These are phyloP conservation scores for Ophiostoma populinum DNA, from an alignment of 2,329 filamentous ascomycete genomes.

Conservation along the genomic window DNA sequence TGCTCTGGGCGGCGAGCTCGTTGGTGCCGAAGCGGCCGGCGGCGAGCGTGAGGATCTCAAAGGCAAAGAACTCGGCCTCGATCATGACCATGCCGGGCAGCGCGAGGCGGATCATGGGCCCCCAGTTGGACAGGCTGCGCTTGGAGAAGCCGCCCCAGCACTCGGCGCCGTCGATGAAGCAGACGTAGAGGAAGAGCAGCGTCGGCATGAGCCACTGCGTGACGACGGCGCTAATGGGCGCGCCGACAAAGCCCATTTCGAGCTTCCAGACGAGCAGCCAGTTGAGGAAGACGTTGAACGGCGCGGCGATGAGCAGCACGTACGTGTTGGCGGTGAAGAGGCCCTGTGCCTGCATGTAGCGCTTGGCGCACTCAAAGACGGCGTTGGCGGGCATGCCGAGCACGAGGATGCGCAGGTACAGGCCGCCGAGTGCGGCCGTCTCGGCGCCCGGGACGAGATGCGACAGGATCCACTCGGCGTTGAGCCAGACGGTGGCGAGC, in stretches of 20 bases:
- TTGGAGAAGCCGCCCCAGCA: slow-evolving; percentile 70
- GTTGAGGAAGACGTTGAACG: slow-evolving; percentile 61
- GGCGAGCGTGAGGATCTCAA: slow-evolving; percentile 77
- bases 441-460: slow-evolving; percentile 52
- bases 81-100: slow-evolving; percentile 88
- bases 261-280: slow-evolving; percentile 63
- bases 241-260: slow-evolving; percentile 53
- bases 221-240: slow-evolving; percentile 59
- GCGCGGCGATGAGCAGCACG: slow-evolving; percentile 58
- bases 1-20: slow-evolving; percentile 72
- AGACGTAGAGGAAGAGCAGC: slow-evolving; percentile 57
- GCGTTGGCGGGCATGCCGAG: slow-evolving; percentile 60
- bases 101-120: slow-evolving; percentile 71
- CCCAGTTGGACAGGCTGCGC: slow-evolving; percentile 57
- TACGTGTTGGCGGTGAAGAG: slow-evolving; percentile 67
- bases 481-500: slow-evolving; percentile 51
- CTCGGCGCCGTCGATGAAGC: slow-evolving; percentile 50
- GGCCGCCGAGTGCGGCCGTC: slow-evolving; percentile 53
- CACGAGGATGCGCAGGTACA: slow-evolving; percentile 55
- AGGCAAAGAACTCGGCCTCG: slow-evolving; percentile 81
- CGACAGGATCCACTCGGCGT: slow-evolving; percentile 45
- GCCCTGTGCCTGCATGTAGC: slow-evolving; percentile 69
- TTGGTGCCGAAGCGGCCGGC: slow-evolving; percentile 64
- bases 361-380: slow-evolving; percentile 58
- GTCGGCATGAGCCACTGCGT: slow-evolving; percentile 60